phyloP scores from a whole-genome alignment of 352 stramenopile genomes.

The Phytopythium cucurbitacearum region DNA sequence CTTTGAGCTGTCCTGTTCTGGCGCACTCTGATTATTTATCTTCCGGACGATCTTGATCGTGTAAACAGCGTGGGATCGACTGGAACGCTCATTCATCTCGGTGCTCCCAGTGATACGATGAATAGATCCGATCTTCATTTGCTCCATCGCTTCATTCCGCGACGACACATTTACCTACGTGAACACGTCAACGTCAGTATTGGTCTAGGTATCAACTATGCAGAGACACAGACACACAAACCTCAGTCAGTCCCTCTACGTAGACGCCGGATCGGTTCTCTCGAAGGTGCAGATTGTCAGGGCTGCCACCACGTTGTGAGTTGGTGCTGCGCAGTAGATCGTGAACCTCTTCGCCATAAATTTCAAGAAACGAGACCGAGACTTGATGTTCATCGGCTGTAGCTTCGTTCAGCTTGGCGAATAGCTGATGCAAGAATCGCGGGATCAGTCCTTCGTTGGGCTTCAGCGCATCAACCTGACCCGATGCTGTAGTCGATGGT shows the following conservation, averaged over 20 bases:
- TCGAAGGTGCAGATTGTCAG: conserved; percentile 61
- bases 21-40: conserved; percentile 15
- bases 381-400: conserved; percentile 42
- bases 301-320: conserved; percentile 16
- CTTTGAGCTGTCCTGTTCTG: conserved; percentile 8
- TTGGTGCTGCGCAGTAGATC: conserved; percentile 85
- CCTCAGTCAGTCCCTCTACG: conserved; percentile 76
- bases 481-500: conserved; percentile 7
- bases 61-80: conserved; percentile 84
- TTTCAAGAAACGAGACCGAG: conserved; percentile 92
- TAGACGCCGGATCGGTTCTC: conserved; percentile 71
- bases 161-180: conserved; percentile 47
- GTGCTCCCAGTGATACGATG: conserved; percentile 80
- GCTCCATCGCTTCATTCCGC: conserved; percentile 60
- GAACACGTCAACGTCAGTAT: conserved; percentile 1
- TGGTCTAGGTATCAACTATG: neutral
- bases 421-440: conserved; percentile 81
- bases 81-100: conserved; percentile 87
- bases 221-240: conserved; percentile 4
- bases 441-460: conserved; percentile 75
- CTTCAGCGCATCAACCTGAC: conserved; percentile 23
- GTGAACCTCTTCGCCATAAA: conserved; percentile 97
- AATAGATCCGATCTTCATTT: conserved; percentile 71
- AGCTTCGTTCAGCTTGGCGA: conserved; percentile 31
- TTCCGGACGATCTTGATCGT: conserved; percentile 79